These are phyloP conservation scores for Suhomyces sp. DNA, from an alignment of 805 yeast species.

Conservation along the genomic window DNA sequence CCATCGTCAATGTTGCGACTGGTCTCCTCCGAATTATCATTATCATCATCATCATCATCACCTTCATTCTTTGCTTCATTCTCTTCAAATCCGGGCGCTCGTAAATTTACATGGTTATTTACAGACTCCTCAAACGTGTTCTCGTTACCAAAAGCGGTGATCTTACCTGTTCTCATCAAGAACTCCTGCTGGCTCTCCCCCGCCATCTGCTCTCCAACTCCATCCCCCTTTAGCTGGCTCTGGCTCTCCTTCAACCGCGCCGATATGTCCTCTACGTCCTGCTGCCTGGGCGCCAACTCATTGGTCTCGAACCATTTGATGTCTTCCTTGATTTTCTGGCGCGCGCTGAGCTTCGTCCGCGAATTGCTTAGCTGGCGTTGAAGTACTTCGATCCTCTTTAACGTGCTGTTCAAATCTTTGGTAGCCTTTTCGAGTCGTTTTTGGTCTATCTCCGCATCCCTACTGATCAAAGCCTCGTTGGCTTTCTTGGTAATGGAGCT, in stretches of 20 bases:
- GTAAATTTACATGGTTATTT: slow-evolving; percentile 42
- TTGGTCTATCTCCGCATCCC: slow-evolving; percentile 70
- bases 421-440: slow-evolving; percentile 70
- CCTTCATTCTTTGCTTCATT: slow-evolving; percentile 13
- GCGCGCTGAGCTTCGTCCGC: slow-evolving; percentile 62
- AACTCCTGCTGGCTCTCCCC: slow-evolving; percentile 81
- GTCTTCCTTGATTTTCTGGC: slow-evolving; percentile 53
- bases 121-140: slow-evolving; percentile 45
- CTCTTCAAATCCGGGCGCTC: slow-evolving; percentile 49
- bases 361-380: slow-evolving; percentile 49
- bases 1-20: slow-evolving; percentile 71
- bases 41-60: slow-evolving; percentile 14
- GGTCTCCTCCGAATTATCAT: slow-evolving; percentile 6
- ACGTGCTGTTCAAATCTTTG: slow-evolving; percentile 43
- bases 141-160: slow-evolving; percentile 86
- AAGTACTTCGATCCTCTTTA: slow-evolving; percentile 45
- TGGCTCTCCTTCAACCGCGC: slow-evolving; percentile 32
- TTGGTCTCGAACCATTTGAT: slow-evolving; percentile 46
- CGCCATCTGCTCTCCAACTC: slow-evolving; percentile 43
- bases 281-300: slow-evolving; percentile 52
- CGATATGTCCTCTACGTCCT: slow-evolving; percentile 58
- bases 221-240: slow-evolving; percentile 35
- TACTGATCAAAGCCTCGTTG: slow-evolving; percentile 52
- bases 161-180: slow-evolving; percentile 82
- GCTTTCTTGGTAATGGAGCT: slow-evolving; percentile 68